phyloP scores from a whole-genome alignment of 2,329 filamentous ascomycete species.

The Diplocarpon rosae region DNA sequence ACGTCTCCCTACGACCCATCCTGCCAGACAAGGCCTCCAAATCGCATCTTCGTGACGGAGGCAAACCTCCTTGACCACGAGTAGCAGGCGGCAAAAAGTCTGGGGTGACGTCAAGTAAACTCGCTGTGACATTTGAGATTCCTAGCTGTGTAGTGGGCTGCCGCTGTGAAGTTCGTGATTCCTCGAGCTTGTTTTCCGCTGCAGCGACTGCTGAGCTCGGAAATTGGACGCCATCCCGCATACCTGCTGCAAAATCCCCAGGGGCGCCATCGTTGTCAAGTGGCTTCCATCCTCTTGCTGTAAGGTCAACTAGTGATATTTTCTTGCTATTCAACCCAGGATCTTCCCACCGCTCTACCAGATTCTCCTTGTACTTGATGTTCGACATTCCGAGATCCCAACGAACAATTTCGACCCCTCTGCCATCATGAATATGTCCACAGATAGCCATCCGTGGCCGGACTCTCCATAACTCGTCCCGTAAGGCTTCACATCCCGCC shows the following conservation, averaged over 20 bases:
- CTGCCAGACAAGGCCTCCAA: conserved; percentile 31
- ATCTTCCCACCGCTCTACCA: conserved; percentile 44
- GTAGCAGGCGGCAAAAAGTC: conserved; percentile 19
- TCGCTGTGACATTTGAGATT: conserved; percentile 7
- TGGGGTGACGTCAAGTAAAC: conserved; percentile 8
- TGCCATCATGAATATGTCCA: conserved; percentile 60
- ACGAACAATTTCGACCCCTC: conserved; percentile 50
- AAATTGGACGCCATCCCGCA: neutral
- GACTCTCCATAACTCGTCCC: conserved; percentile 45
- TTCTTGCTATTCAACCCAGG: conserved; percentile 45
- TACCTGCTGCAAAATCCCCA: conserved; percentile 3
- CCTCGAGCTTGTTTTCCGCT: neutral
- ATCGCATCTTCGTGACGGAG: conserved; percentile 33
- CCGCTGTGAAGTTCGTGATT: neutral
- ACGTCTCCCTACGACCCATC: conserved; percentile 46
- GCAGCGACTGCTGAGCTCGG: neutral
- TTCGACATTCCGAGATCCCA: conserved; percentile 42
- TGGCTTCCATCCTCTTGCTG: conserved; percentile 30
- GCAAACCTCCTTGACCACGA: conserved; percentile 33
- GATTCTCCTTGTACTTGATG: conserved; percentile 35
- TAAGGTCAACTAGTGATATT: conserved; percentile 52
- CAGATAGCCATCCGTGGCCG: conserved; percentile 56
- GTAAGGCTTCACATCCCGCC: conserved; percentile 50
- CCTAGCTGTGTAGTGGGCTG: conserved; percentile 4
- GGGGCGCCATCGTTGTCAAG: conserved; percentile 37